Conservation (phyloP, 2,329 filamentous ascomycete species). For the Dothistroma septosporum region DNA sequence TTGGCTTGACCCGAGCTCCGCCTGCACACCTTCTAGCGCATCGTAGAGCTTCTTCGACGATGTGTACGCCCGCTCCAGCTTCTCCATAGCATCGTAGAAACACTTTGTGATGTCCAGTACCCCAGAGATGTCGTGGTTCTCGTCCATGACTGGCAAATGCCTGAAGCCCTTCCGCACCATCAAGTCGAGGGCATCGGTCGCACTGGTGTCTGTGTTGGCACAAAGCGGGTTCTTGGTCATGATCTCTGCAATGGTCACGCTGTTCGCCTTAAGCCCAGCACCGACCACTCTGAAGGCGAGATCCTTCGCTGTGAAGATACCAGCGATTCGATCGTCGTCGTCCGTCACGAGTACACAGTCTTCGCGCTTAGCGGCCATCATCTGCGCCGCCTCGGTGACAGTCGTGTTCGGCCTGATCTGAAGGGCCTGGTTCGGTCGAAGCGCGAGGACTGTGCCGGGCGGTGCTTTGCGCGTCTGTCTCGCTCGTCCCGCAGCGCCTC, state of each 20-base stretch:
- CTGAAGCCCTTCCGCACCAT: constrained; percentile 99
- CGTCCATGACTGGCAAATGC: constrained; percentile 97
- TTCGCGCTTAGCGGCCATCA: constrained; percentile 98
- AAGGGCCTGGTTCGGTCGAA: constrained; percentile 90
- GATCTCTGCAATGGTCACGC: constrained; percentile 92
- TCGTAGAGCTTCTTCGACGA: constrained; percentile 98
- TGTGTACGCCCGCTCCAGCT: constrained; percentile 93
- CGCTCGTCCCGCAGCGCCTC: constrained; percentile 70
- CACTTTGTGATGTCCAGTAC: constrained; percentile 98
- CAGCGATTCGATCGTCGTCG: constrained; percentile 94
- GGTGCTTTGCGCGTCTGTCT: constrained; percentile 88
- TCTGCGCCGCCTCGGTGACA: constrained; percentile 90
- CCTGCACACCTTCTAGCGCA: constrained; percentile 94
- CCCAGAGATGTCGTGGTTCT: constrained; percentile 98
- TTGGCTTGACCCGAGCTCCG: constrained; percentile 89
- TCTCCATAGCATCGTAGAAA: constrained; percentile 99
- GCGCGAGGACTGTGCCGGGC: constrained; percentile 88
- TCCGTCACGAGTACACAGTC: constrained; percentile 97
- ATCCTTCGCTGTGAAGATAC: constrained; percentile 99
- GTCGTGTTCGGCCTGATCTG: constrained; percentile 96
- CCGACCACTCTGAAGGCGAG: constrained; percentile 95
- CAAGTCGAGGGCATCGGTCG: constrained; percentile 91
- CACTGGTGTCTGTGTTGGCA: constrained; percentile 94
- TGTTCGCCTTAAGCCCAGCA: constrained; percentile 79
- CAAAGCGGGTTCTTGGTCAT: constrained; percentile 99